Evolutionary conservation across 148 eudicot species (phyloP).

Genomic region (Rheum nobile): DNA sequence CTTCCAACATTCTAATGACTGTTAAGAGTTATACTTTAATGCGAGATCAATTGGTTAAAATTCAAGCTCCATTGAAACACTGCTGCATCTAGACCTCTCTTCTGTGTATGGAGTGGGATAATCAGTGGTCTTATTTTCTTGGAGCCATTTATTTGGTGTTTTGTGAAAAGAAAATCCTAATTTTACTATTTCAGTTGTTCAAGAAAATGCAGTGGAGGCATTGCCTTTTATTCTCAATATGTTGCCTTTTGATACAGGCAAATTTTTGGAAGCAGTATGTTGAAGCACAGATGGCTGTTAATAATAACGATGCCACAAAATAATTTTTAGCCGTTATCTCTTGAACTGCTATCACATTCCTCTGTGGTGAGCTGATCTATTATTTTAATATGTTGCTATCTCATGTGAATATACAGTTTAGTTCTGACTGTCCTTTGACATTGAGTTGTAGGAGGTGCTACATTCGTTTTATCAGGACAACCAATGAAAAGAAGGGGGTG

Average conservation of each 20-base stretch:
- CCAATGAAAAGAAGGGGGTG: too few species aligned
- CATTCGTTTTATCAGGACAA: too few species aligned
- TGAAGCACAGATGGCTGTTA: slow-evolving; percentile 85
- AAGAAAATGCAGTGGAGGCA: background rate
- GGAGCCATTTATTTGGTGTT: too few species aligned
- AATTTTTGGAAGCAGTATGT: slow-evolving; percentile 99
- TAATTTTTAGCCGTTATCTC: slow-evolving; percentile 90
- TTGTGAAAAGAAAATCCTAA: too few species aligned
- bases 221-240: background rate
- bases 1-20: background rate
- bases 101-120: too few species aligned
- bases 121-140: too few species aligned
- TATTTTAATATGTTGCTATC: background rate
- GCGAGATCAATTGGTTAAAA: too few species aligned
- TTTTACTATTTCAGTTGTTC: background rate
- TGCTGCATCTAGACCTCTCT: too few species aligned
- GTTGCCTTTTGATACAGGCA: slow-evolving; percentile 33
- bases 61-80: too few species aligned
- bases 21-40: too few species aligned
- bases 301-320: slow-evolving; percentile 84
- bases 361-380: slow-evolving; percentile 48
- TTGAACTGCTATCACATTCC: slow-evolving; percentile 86
- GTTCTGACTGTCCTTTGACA: too few species aligned
- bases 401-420: slow-evolving; percentile 16
- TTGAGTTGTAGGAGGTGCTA: too few species aligned